phyloP scores from a whole-genome alignment of 2,329 filamentous ascomycete species.

The Colletotrichum cuscutae region DNA sequence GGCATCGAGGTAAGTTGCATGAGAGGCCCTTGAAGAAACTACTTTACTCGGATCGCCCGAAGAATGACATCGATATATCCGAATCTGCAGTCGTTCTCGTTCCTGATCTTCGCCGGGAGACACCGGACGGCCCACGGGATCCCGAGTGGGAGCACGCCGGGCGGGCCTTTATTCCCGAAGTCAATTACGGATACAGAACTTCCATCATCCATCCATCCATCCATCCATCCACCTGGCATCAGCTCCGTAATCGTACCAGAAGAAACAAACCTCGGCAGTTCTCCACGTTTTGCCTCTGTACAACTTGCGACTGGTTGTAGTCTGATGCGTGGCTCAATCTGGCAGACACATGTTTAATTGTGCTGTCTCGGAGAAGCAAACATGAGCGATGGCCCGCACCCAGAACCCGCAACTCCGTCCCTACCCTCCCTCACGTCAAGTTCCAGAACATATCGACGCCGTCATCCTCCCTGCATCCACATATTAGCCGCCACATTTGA shows the following conservation, averaged over 20 bases:
- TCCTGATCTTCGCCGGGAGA: background rate
- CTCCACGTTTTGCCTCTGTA: background rate
- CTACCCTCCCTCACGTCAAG: background rate
- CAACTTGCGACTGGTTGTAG: background rate
- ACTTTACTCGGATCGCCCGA: constrained; percentile 20
- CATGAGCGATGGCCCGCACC: background rate
- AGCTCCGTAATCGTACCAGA: too few species aligned
- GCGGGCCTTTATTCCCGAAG: background rate
- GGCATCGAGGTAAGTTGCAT: background rate
- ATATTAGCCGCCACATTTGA: background rate
- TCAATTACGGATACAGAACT: background rate
- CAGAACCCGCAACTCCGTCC: background rate
- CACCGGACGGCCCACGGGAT: too few species aligned
- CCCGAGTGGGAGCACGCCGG: background rate
- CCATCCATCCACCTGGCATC: background rate
- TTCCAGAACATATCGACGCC: background rate
- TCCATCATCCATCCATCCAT: background rate
- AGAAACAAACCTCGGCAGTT: constrained; percentile 2
- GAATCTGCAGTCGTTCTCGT: background rate
- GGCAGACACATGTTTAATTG: background rate
- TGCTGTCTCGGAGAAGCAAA: background rate
- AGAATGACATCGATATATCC: background rate
- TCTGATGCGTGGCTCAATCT: background rate
- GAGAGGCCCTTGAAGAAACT: background rate
- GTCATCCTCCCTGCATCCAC: background rate